These are phyloP conservation scores for Zygosaccharomyces gambellarensis DNA, from an alignment of 805 yeast genomes.

Conservation along the genomic window DNA sequence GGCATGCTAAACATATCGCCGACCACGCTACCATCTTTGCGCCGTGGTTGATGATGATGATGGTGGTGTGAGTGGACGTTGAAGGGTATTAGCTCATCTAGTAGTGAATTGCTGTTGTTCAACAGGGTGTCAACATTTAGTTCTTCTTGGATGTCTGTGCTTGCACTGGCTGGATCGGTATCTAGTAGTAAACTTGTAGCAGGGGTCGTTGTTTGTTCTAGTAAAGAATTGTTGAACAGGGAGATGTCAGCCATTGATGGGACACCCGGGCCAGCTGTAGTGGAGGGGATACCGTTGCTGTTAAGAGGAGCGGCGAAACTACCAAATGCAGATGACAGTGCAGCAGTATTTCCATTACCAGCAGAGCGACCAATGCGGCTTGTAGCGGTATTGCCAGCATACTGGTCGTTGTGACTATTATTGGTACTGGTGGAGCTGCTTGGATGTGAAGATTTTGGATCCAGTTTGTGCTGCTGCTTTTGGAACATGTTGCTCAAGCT, in stretches of 20 bases:
- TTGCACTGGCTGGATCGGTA: conserved; percentile 3
- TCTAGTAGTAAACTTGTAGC: conserved; percentile 4
- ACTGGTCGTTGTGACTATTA: background rate
- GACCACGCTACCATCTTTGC: background rate
- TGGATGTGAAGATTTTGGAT: background rate
- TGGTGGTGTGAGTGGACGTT: conserved; percentile 1
- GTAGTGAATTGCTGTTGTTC: conserved; percentile 1
- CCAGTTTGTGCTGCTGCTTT: conserved; percentile 2
- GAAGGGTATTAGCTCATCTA: conserved; percentile 5
- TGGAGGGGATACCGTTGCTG: background rate
- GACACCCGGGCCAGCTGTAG: background rate
- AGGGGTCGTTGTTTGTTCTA: conserved; percentile 11
- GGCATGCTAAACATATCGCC: conserved; percentile 4
- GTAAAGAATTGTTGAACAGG: conserved; percentile 14
- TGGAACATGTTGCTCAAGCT: conserved; percentile 2
- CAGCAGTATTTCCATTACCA: too few species aligned
- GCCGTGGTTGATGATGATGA: background rate
- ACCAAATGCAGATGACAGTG: too few species aligned
- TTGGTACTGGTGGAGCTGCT: background rate
- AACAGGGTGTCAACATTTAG: conserved; percentile 3
- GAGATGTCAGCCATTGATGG: conserved; percentile 14
- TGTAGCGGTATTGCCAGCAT: too few species aligned
- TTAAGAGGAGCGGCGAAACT: background rate
- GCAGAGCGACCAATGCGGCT: too few species aligned
- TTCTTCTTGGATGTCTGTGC: conserved; percentile 1